phyloP scores from a whole-genome alignment of 805 yeast species.

The Yarrowia alimentaria region DNA sequence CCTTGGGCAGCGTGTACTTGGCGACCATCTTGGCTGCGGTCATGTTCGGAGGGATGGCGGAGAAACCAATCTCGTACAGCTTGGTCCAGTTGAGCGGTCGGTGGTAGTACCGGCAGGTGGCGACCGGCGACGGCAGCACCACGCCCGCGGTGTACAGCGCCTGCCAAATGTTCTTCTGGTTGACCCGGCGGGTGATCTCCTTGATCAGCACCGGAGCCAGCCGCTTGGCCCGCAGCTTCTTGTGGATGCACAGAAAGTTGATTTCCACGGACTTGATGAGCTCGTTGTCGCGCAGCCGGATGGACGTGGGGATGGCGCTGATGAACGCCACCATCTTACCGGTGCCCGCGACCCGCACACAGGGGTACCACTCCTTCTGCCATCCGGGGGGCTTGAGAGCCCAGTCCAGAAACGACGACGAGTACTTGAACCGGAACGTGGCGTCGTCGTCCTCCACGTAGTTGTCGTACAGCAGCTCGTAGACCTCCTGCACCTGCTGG shows the following conservation, averaged over 20 bases:
- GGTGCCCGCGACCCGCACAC: conserved; percentile 78
- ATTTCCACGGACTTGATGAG: conserved; percentile 65
- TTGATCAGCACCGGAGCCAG: conserved; percentile 91
- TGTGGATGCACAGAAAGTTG: conserved; percentile 91
- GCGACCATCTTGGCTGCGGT: conserved; percentile 69
- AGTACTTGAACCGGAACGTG: conserved; percentile 85
- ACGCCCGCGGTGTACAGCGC: conserved; percentile 94
- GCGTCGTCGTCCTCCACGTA: conserved; percentile 95
- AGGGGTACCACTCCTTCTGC: conserved; percentile 84
- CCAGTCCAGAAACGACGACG: conserved; percentile 82
- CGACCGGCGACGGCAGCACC: conserved; percentile 86
- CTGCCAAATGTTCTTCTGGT: conserved; percentile 83
- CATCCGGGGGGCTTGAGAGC: conserved; percentile 94
- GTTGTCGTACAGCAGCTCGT: conserved; percentile 76
- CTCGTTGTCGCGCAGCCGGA: conserved; percentile 56
- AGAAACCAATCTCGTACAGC: conserved; percentile 84
- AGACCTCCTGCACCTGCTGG: conserved; percentile 69
- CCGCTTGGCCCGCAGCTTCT: conserved; percentile 88
- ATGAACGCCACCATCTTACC: conserved; percentile 87
- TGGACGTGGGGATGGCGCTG: conserved; percentile 77
- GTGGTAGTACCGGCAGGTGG: conserved; percentile 86
- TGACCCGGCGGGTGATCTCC: conserved; percentile 91
- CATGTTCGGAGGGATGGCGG: conserved; percentile 68
- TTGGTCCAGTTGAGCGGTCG: conserved; percentile 93
- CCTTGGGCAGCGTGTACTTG: conserved; percentile 54